Base-by-base conservation (phyloP, 2,329 filamentous ascomycete genomes). In the Coniella vitis region DNA sequence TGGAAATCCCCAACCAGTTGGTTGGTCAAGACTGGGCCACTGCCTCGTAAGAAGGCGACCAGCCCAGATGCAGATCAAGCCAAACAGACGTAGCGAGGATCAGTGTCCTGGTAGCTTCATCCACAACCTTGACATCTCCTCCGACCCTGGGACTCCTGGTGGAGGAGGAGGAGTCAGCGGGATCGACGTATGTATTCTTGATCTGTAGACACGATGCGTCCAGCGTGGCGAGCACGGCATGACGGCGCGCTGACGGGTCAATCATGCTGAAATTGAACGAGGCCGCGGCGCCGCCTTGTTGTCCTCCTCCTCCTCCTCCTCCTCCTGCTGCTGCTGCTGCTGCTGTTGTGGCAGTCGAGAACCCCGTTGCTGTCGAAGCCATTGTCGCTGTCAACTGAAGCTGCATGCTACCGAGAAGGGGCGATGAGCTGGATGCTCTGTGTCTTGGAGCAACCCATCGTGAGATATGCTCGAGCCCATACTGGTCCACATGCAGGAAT, bases 211-310 rank as follows among this genome's bases (percentile, higher is more conserved):
- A 21, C 1, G 38, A 42, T 14, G 32, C 16, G 14, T 39, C 45
- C 32, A 50, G n/a, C 12, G 43, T 47, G 12, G 48, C 48, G 32
- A 50, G 25, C 2, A 50, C 48, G 12, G 48, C 48, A 19, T 50
- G 48, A 12, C 45, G 45, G 17, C 48, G 48, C n/a, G 32, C 41
- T 2, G 29, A 32, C 2, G 48, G 38, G 7, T 45, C 38, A 25
- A 50, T 47, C 7, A 47, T 35, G 38, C 48, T 50, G 21, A 50
- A 50, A n/a, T 50, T 38, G 20, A 50, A 50, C 10, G 32, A 42
- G 16, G 40, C 9, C 4, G 7, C 17, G n/a, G 38, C 2, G n/a
- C n/a, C n/a, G n/a, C n/a, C n/a, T n/a, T 7, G 20, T 31, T 3
- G 19, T 34, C 17, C n/a, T 7, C n/a, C n/a, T 2, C 32, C 40